These are phyloP conservation scores for Aurantiochytrium sp. DNA, from an alignment of 108 stramenopile genomes.

Conservation along the genomic window DNA sequence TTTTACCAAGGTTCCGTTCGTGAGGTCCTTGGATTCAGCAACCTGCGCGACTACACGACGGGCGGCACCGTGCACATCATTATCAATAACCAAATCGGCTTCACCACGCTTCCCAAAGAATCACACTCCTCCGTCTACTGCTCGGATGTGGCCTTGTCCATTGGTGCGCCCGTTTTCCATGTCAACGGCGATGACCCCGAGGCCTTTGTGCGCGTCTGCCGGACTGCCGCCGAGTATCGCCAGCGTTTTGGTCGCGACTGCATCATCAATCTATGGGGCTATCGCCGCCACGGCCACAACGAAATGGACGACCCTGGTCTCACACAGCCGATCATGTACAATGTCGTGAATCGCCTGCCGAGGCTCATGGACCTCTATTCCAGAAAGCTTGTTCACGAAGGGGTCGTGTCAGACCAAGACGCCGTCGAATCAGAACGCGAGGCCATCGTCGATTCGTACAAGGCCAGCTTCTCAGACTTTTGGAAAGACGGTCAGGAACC, in stretches of 20 bases:
- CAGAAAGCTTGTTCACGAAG: constrained; percentile 57
- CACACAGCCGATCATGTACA: constrained; percentile 91
- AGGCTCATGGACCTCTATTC: constrained; percentile 76
- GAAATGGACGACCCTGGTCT: constrained; percentile 98
- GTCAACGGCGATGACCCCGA: constrained; percentile 97
- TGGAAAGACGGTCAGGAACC: constrained; percentile 96
- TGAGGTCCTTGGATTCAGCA: constrained; percentile 89
- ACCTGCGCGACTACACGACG: constrained; percentile 73
- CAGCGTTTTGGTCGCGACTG: constrained; percentile 88
- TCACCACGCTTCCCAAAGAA: constrained; percentile 89
- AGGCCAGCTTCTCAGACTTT: constrained; percentile 95
- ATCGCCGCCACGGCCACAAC: constrained; percentile 97
- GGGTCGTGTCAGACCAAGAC: constrained; percentile 56
- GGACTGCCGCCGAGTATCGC: constrained; percentile 91
- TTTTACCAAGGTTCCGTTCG: constrained; percentile 97
- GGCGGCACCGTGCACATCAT: constrained; percentile 99
- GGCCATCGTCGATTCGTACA: constrained; percentile 66
- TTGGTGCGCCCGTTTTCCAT: constrained; percentile 93
- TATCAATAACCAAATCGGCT: constrained; percentile 98
- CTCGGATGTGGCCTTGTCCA: constrained; percentile 92
- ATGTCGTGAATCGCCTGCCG: constrained; percentile 71
- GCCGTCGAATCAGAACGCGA: not conserved
- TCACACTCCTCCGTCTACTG: constrained; percentile 88
- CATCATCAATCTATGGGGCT: constrained; percentile 94
- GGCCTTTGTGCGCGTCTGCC: constrained; percentile 82